Evolutionary conservation across 306 rosid species (phyloP).

Genomic region (Corylus avellana): DNA sequence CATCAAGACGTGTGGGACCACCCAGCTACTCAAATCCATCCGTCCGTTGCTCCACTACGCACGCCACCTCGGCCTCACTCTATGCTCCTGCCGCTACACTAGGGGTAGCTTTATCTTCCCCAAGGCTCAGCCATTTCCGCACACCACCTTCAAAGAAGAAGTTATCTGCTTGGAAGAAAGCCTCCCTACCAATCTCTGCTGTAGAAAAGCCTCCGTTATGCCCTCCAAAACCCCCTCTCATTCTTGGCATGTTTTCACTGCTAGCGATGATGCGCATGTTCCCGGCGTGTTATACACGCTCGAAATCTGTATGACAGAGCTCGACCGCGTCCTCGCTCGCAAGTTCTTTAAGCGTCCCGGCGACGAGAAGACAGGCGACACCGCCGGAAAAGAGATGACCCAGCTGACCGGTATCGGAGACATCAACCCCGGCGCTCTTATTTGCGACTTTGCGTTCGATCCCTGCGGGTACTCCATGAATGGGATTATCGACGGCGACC

Average conservation of each 20-base stretch:
- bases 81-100: conserved; percentile 71
- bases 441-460: conserved; percentile 86
- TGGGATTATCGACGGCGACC: conserved; percentile 62
- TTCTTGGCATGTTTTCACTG: conserved; percentile 91
- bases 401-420: conserved; percentile 64
- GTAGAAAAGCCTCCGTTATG: conserved; percentile 77
- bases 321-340: conserved; percentile 64
- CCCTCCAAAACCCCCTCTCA: conserved; percentile 70
- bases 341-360: conserved; percentile 61
- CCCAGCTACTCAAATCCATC: conserved; percentile 93
- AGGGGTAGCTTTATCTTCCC: conserved; percentile 87
- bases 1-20: conserved; percentile 96
- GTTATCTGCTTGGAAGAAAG: conserved; percentile 56
- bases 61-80: conserved; percentile 44
- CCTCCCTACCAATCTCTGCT: conserved; percentile 54
- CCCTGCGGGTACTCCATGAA: conserved; percentile 98
- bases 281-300: conserved; percentile 52
- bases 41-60: conserved; percentile 69
- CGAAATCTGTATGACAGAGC: conserved; percentile 97
- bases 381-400: conserved; percentile 87
- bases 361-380: conserved; percentile 58
- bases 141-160: conserved; percentile 82
- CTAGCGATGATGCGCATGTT: conserved; percentile 28
- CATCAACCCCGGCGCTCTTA: conserved; percentile 61
- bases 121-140: conserved; percentile 77